Evolutionary conservation across 1,139 yeast species (phyloP), one percentile per base, ranked within the genome.

Genomic region (Debaryomyces fabryi): DNA sequence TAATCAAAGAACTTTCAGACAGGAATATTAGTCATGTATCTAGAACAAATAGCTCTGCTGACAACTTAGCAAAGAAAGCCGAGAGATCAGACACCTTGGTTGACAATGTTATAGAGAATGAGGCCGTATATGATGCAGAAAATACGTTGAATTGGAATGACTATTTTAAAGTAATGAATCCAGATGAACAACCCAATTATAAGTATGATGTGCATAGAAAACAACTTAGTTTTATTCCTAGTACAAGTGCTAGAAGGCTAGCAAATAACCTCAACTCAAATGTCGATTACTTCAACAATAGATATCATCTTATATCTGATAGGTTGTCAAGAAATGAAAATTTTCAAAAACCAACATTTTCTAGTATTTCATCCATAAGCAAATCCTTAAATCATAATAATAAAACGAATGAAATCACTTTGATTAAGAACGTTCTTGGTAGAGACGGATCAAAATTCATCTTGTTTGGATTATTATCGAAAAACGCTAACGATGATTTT

Each of bases 351-450:
- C 69, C 81, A 1, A 63, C 79, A 8, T 69, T 71, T 50, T 68
- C 76, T 34, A 67, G 79, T 44, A 58, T 72, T 4, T 69, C 74
- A 10, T 68, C 73, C 1, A 59, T 73, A 41, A 75, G 58, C 58
- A 69, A 55, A 33, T 59, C 58, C 36, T 58, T 54, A 55, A 57
- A 52, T 46, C 66, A 50, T 48, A 52, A 51, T 4, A 52, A 66
- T 1, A 55, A 58, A 2, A 68, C 69, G 35, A 76, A 83, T 58
- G 79, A 85, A 45, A 81, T 92, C 42, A 87, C 96, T 0, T 75
- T 83, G 37, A 83, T 93, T 49, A 91, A 91, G 59, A 92, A 91
- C 61, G 72, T 93, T 52, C 68, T 92, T 29, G 99, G 99, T 23
- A 73, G 96, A 49, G 88, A 87, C 57, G 93, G 93, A 4, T 75